A percentile compares a stretch with the other conserved stretches of the same genome.
These are phyloP conservation scores for Cercophora samala DNA, from an alignment of 495 filamentous ascomycete species.

Conservation along the genomic window DNA sequence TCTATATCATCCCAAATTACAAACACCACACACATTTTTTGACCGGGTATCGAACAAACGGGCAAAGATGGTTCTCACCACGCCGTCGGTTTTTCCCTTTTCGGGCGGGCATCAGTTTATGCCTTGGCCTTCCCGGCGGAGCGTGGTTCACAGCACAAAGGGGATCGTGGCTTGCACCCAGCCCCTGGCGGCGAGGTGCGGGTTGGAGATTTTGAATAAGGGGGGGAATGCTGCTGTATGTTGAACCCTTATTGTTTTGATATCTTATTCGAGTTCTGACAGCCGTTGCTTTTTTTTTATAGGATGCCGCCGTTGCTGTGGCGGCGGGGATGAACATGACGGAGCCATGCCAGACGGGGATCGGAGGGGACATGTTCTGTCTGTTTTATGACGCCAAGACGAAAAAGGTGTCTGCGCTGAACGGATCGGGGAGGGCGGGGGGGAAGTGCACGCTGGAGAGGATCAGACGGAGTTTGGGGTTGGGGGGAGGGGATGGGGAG, in stretches of 20 bases:
- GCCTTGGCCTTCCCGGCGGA: constrained; percentile 79
- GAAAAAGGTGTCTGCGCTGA: constrained; percentile 76
- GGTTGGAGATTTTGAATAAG: constrained; percentile 73
- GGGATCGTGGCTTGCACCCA: constrained; percentile 92
- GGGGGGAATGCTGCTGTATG: constrained; percentile 92
- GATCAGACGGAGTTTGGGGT: constrained; percentile 64
- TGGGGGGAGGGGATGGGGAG: constrained; percentile 53
- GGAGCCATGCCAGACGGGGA: constrained; percentile 90
- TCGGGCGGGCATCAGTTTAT: constrained; percentile 54
- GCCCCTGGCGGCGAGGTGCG: constrained; percentile 84
- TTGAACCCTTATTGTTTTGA: too few species aligned
- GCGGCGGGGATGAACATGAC: constrained; percentile 90
- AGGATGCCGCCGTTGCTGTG: constrained; percentile 91
- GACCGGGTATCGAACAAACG: not conserved
- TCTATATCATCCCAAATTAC: not conserved
- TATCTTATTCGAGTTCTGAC: too few species aligned
- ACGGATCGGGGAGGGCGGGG: constrained; percentile 84
- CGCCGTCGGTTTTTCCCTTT: constrained; percentile 54
- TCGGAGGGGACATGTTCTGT: constrained; percentile 97
- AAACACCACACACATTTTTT: not conserved
- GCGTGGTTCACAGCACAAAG: constrained; percentile 87
- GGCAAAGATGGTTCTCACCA: constrained; percentile 45
- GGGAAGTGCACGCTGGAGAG: constrained; percentile 63
- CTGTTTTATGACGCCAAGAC: constrained; percentile 86
- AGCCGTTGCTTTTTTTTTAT: too few species aligned